Evolutionary conservation across 306 rosid genomes (phyloP).

Genomic region (Vigna angularis): DNA sequence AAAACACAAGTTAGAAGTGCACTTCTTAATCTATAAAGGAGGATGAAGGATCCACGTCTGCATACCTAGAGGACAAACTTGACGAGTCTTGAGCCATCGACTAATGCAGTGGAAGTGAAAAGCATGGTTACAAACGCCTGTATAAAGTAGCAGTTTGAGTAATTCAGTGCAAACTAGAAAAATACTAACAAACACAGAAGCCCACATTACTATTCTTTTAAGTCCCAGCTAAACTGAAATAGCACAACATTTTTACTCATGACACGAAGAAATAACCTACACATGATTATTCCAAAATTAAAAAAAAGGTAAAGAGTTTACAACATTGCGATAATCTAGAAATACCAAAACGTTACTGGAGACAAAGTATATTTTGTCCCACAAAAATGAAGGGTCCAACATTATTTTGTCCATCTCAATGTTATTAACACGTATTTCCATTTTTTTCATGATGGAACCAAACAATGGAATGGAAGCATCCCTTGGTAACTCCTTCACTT

Average conservation of each 20-base stretch:
- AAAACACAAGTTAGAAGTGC: constrained; percentile 31
- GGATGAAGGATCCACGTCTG: constrained; percentile 11
- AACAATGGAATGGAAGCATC: not conserved
- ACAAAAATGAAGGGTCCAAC: not conserved
- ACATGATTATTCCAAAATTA: not conserved
- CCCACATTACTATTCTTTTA: not conserved
- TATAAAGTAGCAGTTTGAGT: constrained; percentile 30
- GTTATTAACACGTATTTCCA: not conserved
- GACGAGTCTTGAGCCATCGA: constrained; percentile 66
- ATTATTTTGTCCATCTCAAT: not conserved
- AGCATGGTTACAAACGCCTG: constrained; percentile 67
- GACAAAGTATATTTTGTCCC: not conserved
- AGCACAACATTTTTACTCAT: constrained; percentile 5
- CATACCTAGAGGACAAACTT: constrained; percentile 81
- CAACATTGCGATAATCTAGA: not conserved
- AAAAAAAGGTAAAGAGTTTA: not conserved
- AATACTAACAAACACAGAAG: constrained; percentile 13
- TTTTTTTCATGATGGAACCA: not conserved
- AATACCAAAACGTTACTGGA: not conserved
- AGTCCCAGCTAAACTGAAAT: constrained; percentile 2
- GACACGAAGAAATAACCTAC: not conserved
- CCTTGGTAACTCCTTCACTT: not conserved
- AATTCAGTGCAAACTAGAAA: constrained; percentile 30
- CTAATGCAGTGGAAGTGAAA: constrained; percentile 67
- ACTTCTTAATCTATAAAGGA: not conserved